Conservation (phyloP, 192 early-diverging fungal species). For the Martensiomyces pterosporus region DNA sequence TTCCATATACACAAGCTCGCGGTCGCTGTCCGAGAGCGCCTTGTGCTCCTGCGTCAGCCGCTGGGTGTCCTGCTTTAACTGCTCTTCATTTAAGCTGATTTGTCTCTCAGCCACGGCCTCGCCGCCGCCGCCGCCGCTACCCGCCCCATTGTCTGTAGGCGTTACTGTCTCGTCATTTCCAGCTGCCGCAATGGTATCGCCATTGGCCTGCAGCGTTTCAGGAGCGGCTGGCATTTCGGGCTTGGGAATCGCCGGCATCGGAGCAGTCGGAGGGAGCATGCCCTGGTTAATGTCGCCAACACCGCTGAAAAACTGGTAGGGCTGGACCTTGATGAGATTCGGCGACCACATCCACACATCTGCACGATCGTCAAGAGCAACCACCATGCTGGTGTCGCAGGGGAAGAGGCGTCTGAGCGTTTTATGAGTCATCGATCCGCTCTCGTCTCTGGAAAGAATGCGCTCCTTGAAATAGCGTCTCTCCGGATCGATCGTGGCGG, state of each 20-base stretch:
- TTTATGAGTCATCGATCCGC: conserved; percentile 76
- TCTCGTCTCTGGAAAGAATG: conserved; percentile 92
- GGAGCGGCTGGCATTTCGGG: too few relatives aligned
- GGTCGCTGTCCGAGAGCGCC: conserved; percentile 56
- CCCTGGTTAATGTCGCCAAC: conserved; percentile 95
- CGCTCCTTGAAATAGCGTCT: conserved; percentile 75
- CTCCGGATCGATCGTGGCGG: conserved; percentile 81
- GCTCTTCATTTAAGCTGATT: too few relatives aligned
- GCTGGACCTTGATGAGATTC: conserved; percentile 83
- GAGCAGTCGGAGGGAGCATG: conserved; percentile 47
- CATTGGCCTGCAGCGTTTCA: neutral
- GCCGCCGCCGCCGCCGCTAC: too few relatives aligned
- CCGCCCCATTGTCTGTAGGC: conserved; percentile 14
- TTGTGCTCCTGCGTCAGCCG: too few relatives aligned
- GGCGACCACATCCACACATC: conserved; percentile 94
- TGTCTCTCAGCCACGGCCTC: too few relatives aligned
- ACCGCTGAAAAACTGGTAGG: conserved; percentile 92
- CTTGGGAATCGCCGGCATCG: too few relatives aligned
- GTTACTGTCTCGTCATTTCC: conserved; percentile 5
- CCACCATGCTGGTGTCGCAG: conserved; percentile 93
- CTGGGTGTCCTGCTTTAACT: too few relatives aligned
- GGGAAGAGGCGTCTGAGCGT: conserved; percentile 85
- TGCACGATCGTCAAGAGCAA: conserved; percentile 90
- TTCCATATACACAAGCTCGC: conserved; percentile 53
- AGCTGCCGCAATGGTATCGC: conserved; percentile 3